Evolutionary conservation across 768 basidiomycete genomes (phyloP), one percentile per base, ranked within the genome.

Genomic region (Tylopilus vinaceipallidus): DNA sequence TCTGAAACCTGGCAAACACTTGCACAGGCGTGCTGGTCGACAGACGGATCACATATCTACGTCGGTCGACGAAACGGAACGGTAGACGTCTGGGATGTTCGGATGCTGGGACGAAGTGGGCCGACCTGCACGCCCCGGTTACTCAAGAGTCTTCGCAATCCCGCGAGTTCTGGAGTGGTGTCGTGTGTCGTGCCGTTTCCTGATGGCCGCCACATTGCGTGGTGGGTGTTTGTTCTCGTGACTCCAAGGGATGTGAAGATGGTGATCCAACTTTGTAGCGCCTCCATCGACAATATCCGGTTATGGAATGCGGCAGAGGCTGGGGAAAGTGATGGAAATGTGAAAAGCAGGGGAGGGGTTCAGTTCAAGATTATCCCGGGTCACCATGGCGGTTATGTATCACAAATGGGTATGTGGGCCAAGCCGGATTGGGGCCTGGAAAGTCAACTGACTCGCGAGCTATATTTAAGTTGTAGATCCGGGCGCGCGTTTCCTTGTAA

Each of bases 281-380:
- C 92, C 10, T 95, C 93, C 9, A 78, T 86, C 42, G 95, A 98
- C 71, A 95, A 95, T 62, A 80, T 98, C 54, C 81, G 95, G 12
- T 69, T 98, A 33, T 98, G 95, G 95, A 93, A 98, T 58, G 87
- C 89, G 12, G 80, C 84, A 12, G 89, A 92, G 49, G 83, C 83
- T 23, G 80, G 78, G 32, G 85, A 88, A 60, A 66, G 73, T 12
- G 91, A 93, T 55, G 75, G 75, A 16, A 77, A 66, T 42, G 80
- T 81, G 47, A 83, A 78, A 63, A 70, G 73, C 50, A 83, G 76
- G 66, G 81, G 84, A 48, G 83, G 85, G 8, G 84, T 87, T 16
- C 91, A 85, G 47, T 98, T 95, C 77, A 94, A 92, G 73, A 94
- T 98, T 52, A 88, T 98, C 32, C 86, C 93, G 11, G 95, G 95